These are phyloP conservation scores for Podaxis sp. DNA, from an alignment of 768 basidiomycete genomes.

Conservation along the genomic window DNA sequence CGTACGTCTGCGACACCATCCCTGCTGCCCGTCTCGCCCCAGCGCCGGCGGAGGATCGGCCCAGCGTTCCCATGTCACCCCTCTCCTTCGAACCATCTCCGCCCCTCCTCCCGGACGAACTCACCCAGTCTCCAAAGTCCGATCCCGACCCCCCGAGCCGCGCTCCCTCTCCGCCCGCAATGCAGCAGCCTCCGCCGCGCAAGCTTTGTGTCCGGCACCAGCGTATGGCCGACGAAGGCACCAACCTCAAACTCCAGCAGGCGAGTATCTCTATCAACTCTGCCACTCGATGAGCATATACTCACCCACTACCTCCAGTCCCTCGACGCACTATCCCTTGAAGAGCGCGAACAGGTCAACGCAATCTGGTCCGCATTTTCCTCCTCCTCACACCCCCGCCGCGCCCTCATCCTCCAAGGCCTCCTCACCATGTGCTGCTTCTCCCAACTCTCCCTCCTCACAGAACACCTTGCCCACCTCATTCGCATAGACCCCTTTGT, in stretches of 20 bases:
- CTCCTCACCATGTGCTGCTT: conserved; percentile 99
- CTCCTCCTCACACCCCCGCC: conserved; percentile 85
- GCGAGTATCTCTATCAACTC: conserved; percentile 40
- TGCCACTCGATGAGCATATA: neutral
- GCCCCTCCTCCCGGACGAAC: conserved; percentile 14
- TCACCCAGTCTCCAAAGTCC: conserved; percentile 13
- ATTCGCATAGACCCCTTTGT: conserved; percentile 95
- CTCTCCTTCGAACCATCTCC: neutral
- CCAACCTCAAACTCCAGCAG: conserved; percentile 88
- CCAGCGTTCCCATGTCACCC: conserved; percentile 15
- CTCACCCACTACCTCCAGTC: conserved; percentile 52
- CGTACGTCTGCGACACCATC: conserved; percentile 71
- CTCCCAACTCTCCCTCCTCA: conserved; percentile 94
- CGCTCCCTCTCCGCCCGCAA: conserved; percentile 24
- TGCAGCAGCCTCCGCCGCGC: conserved; percentile 46
- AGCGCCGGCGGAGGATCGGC: conserved; percentile 19
- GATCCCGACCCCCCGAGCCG: conserved; percentile 14
- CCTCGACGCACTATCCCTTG: conserved; percentile 82
- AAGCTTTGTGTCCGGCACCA: conserved; percentile 94
- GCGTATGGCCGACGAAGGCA: conserved; percentile 95
- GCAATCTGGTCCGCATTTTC: conserved; percentile 97
- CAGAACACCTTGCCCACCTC: conserved; percentile 86
- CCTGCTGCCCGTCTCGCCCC: conserved; percentile 58
- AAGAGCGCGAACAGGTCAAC: conserved; percentile 86
- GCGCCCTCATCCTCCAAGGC: conserved; percentile 93